Evolutionary conservation across 768 basidiomycete genomes (phyloP), one percentile per base, ranked within the genome.

Genomic region (Suillus hirtellus): DNA sequence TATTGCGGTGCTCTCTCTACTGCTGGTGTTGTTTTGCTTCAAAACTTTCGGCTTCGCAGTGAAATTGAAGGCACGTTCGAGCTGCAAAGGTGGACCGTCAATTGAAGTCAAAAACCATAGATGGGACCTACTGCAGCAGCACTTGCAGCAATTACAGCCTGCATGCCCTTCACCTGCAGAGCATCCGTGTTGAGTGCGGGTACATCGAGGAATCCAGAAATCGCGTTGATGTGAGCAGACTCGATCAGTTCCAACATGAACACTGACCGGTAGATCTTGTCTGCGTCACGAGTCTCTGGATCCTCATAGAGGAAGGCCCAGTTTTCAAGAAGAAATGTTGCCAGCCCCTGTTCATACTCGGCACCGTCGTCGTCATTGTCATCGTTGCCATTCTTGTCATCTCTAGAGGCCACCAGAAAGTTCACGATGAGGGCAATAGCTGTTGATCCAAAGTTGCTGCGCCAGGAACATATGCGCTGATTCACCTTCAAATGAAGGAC

Each of bases 381-480:
- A 0, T 43, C n/a, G n/a, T n/a, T n/a, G n/a, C n/a, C 46, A 43
- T 60, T 54, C 19, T 34, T 43, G 0, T 61, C 14, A 27, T 49
- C 14, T 15, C 19, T 38, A 4, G 61, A 21, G 15, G 52, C 35
- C 0, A 14, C 24, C 2, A 65, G 49, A 19, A 63, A 65, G 15
- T 53, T n/a, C 1, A 43, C 34, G 40, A 66, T 10, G n/a, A 64
- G 60, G 4, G 44, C 19, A 15, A 61, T 54, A 5, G 63, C 60
- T 34, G 56, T 61, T 9, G 60, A 64, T 17, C 65, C 24, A 6
- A 66, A 54, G 8, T 61, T 24, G 27, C 47, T 66, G 14, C 43
- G 35, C 65, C 65, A 66, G 60, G 64, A 53, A 19, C 46, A n/a
- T 3, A 66, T 24, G 24, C 35, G 24, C 34, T 66, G 65, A 14